These are phyloP conservation scores for Komagataella ulmi DNA, from an alignment of 805 yeast species.

Conservation along the genomic window DNA sequence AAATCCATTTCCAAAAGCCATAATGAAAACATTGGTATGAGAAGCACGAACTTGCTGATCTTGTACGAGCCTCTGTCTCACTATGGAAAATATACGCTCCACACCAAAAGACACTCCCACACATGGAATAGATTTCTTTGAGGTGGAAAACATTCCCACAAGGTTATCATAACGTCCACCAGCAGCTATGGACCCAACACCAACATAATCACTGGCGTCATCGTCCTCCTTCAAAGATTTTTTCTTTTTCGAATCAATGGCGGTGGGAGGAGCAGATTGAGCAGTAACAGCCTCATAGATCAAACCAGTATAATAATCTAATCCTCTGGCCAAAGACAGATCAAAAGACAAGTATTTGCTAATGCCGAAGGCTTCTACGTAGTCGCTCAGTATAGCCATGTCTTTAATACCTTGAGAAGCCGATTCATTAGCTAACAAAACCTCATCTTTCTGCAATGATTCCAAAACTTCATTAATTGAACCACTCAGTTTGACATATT, in stretches of 20 bases:
- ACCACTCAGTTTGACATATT: constrained; percentile 79
- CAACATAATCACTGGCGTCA: constrained; percentile 93
- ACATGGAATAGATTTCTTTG: constrained; percentile 84
- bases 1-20: constrained; percentile 96
- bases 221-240: constrained; percentile 26
- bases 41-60: constrained; percentile 62
- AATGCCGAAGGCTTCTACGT: constrained; percentile 74
- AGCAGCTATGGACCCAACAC: constrained; percentile 97
- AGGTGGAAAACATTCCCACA: constrained; percentile 91
- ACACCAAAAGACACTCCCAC: constrained; percentile 97
- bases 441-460: constrained; percentile 41
- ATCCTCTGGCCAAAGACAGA: constrained; percentile 90
- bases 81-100: constrained; percentile 83
- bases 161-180: constrained; percentile 97
- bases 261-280: constrained; percentile 90
- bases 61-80: constrained; percentile 60
- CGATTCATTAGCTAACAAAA: constrained; percentile 46
- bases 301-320: constrained; percentile 94
- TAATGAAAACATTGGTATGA: constrained; percentile 84
- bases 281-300: constrained; percentile 94
- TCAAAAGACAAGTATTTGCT: constrained; percentile 65
- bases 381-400: constrained; percentile 61
- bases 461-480: constrained; percentile 48
- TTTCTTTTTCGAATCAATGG: constrained; percentile 55
- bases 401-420: constrained; percentile 78